phyloP scores from a whole-genome alignment of 371 early-diverging fungal genomes.

The Saksenaea oblongispora region DNA sequence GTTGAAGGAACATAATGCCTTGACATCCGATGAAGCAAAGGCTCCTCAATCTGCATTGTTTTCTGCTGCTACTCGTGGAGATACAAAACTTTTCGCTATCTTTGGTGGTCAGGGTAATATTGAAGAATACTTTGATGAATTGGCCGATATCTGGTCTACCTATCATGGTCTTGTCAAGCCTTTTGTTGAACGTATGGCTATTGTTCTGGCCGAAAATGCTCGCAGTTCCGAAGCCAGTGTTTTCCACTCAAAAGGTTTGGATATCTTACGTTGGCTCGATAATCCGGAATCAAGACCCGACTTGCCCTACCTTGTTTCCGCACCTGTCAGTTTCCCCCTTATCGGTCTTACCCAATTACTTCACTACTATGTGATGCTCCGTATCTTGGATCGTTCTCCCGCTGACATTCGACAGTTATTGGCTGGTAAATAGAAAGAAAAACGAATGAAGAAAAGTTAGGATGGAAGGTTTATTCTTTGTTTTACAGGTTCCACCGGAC shows the following conservation, averaged over 20 bases:
- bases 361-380: constrained; percentile 81
- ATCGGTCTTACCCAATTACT: constrained; percentile 89
- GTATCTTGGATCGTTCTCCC: constrained; percentile 51
- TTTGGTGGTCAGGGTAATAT: constrained; percentile 98
- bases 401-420: constrained; percentile 43
- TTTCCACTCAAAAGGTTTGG: constrained; percentile 82
- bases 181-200: constrained; percentile 79
- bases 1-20: constrained; percentile 53
- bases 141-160: constrained; percentile 77
- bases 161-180: constrained; percentile 82
- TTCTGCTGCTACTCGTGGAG: constrained; percentile 65
- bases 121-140: constrained; percentile 94
- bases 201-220: constrained; percentile 70
- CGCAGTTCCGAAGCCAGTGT: constrained; percentile 69
- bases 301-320: constrained; percentile 80
- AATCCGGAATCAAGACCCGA: constrained; percentile 86
- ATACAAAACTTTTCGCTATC: constrained; percentile 79
- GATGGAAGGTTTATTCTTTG: no score
- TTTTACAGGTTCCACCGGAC: constrained; percentile 86
- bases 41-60: constrained; percentile 63
- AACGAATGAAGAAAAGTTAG: constrained; percentile 1
- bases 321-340: constrained; percentile 86
- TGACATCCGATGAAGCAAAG: constrained; percentile 46
- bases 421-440: constrained; percentile 43
- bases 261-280: constrained; percentile 87